Percentiles rank a stretch among this genome's conserved stretches.
Evolutionary conservation across 345 rosid genomes (phyloP).

Genomic region (Lepidium didymum): DNA sequence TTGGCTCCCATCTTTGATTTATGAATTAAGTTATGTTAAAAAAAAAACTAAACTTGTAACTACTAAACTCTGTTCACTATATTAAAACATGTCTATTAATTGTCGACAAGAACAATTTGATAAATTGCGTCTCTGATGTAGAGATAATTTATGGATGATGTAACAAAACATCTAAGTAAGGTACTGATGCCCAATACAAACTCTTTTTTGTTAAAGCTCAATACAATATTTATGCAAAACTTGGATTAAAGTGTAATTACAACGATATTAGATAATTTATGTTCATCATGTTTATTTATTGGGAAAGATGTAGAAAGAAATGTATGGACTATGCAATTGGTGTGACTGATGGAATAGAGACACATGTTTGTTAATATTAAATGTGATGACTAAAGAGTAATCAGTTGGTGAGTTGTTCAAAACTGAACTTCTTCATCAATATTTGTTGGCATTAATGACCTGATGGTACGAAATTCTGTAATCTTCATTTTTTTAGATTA

Average conservation of each 20-base stretch:
- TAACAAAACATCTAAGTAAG: background rate
- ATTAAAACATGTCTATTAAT: background rate
- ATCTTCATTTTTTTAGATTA: background rate
- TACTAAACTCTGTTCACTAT: background rate
- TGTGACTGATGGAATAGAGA: background rate
- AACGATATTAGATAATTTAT: too few relatives aligned
- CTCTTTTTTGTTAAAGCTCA: too few relatives aligned
- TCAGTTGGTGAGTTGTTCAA: background rate
- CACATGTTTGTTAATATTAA: constrained; percentile 1
- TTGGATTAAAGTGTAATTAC: too few relatives aligned
- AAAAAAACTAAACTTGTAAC: background rate
- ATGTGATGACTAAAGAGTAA: background rate
- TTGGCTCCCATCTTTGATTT: too few relatives aligned
- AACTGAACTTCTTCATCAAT: constrained; percentile 6
- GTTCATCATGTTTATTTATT: too few relatives aligned
- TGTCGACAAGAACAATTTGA: background rate
- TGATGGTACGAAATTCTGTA: background rate
- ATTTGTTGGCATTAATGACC: constrained; percentile 10
- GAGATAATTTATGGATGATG: background rate
- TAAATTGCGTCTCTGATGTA: background rate
- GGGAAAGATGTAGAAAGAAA: constrained; percentile 5
- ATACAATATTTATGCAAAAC: background rate
- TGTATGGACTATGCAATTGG: background rate
- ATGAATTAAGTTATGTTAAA: too few relatives aligned
- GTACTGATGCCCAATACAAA: background rate